Base-by-base conservation (phyloP, 306 rosid genomes). In the Sicyos edulis region DNA sequence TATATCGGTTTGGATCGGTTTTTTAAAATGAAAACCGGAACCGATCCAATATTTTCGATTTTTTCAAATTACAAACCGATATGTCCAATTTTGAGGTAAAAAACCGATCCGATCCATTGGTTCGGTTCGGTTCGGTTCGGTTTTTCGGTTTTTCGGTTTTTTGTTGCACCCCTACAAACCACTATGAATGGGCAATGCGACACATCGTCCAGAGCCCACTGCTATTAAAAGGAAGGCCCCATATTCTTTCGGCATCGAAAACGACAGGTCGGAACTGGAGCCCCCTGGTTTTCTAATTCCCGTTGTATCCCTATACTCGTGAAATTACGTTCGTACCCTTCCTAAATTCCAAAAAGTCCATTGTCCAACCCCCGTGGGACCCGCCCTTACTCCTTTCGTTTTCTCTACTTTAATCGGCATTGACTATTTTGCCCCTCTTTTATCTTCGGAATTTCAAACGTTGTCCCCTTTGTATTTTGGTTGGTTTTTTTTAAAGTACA, bases 261-360 rank as follows among this genome's bases (percentile, higher is more conserved):
- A 68, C 72, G 72, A 68, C 72, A 68, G 56, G 72, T 68, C 72
- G 44, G 72, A 68, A 19, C 55, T 21, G 72, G 55, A 67, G 55
- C 20, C 72, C 72, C 20, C 14, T 21, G 40, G 40, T 11, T 21
- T 66, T 10, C 19, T 44, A 66, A 20, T 45, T 19, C 54, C 71
- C 34, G 6, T 1, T 42, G 6, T 42, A 12, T 66, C 71, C 54
- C 19, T 44, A 12, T 20, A 44, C 11, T 0, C 0, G 0, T 0
- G 6, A 8, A 68, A 47, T 7, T 21, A 47, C 72, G 1, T 1
- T 20, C 22, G 0, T 68, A 3, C 21, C 72, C 57, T 68, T 67
- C 3, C 70, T 40, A n/a, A 17, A 17, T 64, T 64, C 71, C 71
- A 65, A 42, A 32, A 67, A 47, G 3, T 13, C 42, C 42, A 13